A percentile compares a stretch with the other conserved stretches of the same genome.
Evolutionary conservation across 768 basidiomycete genomes (phyloP).

Genomic region (Tricholoma flavovirens): DNA sequence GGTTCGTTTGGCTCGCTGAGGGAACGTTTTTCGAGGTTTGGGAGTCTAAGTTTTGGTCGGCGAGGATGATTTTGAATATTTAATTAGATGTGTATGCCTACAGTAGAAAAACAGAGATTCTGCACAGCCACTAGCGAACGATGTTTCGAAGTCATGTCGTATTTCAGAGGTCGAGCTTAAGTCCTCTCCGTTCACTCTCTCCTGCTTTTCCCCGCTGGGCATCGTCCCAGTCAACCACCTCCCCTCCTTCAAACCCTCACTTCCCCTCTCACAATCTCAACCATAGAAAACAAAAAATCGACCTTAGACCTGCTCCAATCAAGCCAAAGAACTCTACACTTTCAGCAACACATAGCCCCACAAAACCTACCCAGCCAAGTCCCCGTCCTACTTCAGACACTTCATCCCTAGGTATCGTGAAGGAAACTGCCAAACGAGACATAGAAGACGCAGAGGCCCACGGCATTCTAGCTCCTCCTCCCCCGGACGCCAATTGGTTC

Average conservation of each 20-base stretch:
- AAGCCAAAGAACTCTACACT: constrained; percentile 30
- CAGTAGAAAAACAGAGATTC: no score
- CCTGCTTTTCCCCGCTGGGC: constrained; percentile 7
- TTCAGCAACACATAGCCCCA: constrained; percentile 19
- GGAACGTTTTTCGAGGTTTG: constrained; percentile 71
- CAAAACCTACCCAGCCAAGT: constrained; percentile 26
- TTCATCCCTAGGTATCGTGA: constrained; percentile 26
- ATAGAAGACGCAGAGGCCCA: constrained; percentile 59
- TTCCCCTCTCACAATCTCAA: constrained; percentile 14
- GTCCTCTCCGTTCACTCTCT: neutral
- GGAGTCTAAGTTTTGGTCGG: constrained; percentile 66
- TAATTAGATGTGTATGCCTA: neutral
- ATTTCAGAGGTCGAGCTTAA: constrained; percentile 1
- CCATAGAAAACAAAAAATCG: constrained; percentile 45
- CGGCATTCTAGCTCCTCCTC: constrained; percentile 65
- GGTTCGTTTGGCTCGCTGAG: constrained; percentile 58
- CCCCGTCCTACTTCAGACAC: constrained; percentile 17
- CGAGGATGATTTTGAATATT: constrained; percentile 26
- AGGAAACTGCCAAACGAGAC: constrained; percentile 56
- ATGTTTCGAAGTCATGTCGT: constrained; percentile 7
- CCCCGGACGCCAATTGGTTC: constrained; percentile 52
- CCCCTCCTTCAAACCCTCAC: constrained; percentile 14
- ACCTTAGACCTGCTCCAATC: constrained; percentile 60
- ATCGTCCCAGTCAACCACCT: constrained; percentile 5
- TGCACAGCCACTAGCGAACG: no score